phyloP scores from a whole-genome alignment of 1,284 basidiomycete species.

The Malassezia cuniculi region DNA sequence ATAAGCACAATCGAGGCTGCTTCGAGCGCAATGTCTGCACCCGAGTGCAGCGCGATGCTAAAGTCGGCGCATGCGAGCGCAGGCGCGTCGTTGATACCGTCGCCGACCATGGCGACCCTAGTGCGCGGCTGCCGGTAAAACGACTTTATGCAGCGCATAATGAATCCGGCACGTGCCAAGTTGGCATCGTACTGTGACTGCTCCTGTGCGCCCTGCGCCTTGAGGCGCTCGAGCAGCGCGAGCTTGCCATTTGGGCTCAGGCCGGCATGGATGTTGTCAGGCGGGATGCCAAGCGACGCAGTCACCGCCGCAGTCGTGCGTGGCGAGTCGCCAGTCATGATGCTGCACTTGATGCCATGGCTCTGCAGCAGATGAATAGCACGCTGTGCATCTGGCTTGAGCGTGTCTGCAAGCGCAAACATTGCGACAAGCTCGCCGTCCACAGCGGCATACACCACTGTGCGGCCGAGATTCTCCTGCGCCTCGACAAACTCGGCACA shows the following conservation, averaged over 20 bases:
- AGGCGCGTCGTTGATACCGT: conserved; percentile 97
- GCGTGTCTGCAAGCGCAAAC: conserved; percentile 33
- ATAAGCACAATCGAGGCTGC: conserved; percentile 96
- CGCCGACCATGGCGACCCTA: conserved; percentile 62
- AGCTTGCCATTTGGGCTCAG: conserved; percentile 41
- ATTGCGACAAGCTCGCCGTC: conserved; percentile 24
- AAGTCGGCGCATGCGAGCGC: conserved; percentile 87
- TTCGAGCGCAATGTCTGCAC: conserved; percentile 91
- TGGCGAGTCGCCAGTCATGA: conserved; percentile 39
- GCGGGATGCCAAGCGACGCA: conserved; percentile 22
- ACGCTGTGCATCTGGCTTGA: conserved; percentile 34
- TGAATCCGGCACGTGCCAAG: too few species aligned
- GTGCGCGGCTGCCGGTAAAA: conserved; percentile 2
- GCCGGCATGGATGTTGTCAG: conserved; percentile 32
- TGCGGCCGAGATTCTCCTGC: conserved; percentile 29
- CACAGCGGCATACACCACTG: conserved; percentile 31
- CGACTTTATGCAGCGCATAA: not conserved
- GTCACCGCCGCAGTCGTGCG: conserved; percentile 36
- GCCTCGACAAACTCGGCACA: conserved; percentile 10
- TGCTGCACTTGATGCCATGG: conserved; percentile 35
- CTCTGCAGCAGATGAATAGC: conserved; percentile 23
- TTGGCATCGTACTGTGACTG: too few species aligned
- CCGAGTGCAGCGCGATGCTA: conserved; percentile 87
- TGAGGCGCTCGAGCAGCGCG: conserved; percentile 22
- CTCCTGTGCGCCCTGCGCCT: conserved; percentile 1